Evolutionary conservation across 306 rosid species (phyloP).

Genomic region (Cicer bijugum): DNA sequence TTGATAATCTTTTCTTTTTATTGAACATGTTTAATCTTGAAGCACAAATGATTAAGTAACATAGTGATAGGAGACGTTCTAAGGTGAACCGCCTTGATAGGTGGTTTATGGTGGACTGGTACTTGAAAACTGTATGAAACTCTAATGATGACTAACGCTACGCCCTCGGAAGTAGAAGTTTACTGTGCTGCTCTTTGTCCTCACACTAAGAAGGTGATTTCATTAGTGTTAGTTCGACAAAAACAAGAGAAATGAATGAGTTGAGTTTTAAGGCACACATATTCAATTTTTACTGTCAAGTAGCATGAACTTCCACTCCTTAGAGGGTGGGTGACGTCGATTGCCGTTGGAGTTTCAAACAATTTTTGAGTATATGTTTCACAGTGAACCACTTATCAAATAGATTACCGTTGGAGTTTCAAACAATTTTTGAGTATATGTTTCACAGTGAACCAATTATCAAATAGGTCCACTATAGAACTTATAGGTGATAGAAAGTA

Average conservation of each 20-base stretch:
- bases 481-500: background rate
- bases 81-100: background rate
- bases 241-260: background rate
- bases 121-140: background rate
- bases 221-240: background rate
- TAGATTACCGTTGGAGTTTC: background rate
- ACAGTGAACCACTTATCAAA: background rate
- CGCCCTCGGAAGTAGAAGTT: background rate
- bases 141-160: background rate
- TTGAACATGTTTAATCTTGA: slow-evolving; percentile 9
- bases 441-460: background rate
- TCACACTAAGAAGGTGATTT: background rate
- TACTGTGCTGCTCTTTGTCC: background rate
- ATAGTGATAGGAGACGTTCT: background rate
- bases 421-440: background rate
- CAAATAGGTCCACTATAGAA: background rate
- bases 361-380: background rate
- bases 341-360: background rate
- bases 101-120: background rate
- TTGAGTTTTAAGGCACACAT: background rate
- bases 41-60: slow-evolving; percentile 1
- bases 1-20: slow-evolving; percentile 19
- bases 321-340: too few relatives aligned
- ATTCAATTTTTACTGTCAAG: background rate
- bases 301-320: too few relatives aligned